Conservation (phyloP, 148 eudicot genomes). For the Persicaria tinctoria region DNA sequence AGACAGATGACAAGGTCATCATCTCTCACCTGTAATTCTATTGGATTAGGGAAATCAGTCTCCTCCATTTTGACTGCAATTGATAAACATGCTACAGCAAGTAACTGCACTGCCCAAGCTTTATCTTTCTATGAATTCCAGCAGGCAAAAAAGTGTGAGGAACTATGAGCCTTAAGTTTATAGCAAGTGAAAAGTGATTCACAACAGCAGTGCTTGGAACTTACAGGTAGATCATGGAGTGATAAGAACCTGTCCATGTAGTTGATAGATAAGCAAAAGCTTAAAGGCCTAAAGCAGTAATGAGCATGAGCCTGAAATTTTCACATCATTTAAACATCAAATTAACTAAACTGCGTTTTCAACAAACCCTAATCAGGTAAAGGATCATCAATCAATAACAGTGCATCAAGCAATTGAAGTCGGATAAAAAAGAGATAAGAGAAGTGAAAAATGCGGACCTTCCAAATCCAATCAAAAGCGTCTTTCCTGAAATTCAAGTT, state of each 20-base stretch:
- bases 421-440: neutral
- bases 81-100: too few relatives aligned
- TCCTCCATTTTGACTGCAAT: too few relatives aligned
- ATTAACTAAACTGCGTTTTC: neutral
- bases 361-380: neutral
- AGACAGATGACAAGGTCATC: too few relatives aligned
- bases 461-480: constrained; percentile 84
- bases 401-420: neutral
- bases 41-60: too few relatives aligned
- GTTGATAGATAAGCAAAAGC: constrained; percentile 52
- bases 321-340: neutral
- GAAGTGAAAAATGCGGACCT: constrained; percentile 33
- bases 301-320: constrained; percentile 59
- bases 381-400: neutral
- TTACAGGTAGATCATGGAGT: constrained; percentile 54
- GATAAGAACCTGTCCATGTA: constrained; percentile 82
- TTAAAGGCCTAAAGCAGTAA: constrained; percentile 49
- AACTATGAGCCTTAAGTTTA: neutral
- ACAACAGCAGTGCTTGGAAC: constrained; percentile 19
- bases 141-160: neutral
- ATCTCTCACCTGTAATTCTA: too few relatives aligned
- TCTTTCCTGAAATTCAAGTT: too few relatives aligned
- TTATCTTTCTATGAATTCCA: constrained; percentile 30
- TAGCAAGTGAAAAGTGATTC: neutral
- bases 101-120: constrained; percentile 31